Evolutionary conservation across 305 asterid species (phyloP).

Genomic region (Rubia peregrina): DNA sequence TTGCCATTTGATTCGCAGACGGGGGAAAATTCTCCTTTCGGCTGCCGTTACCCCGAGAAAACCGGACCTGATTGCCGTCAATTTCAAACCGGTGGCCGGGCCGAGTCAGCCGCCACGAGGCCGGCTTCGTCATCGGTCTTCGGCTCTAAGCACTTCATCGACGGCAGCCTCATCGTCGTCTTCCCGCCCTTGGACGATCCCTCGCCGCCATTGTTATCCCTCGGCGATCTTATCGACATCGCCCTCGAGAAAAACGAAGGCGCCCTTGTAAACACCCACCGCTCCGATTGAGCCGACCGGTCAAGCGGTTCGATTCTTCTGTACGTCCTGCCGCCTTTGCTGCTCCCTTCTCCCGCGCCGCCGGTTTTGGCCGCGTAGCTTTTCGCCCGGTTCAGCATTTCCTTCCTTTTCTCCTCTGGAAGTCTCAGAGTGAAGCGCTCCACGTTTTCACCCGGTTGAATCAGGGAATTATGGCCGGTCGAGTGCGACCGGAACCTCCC

Average conservation of each 20-base stretch:
- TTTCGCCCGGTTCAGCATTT: constrained; percentile 28
- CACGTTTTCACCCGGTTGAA: constrained; percentile 28
- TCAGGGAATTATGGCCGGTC: constrained; percentile 42
- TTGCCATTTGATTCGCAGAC: no score
- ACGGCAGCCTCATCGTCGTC: constrained; percentile 23
- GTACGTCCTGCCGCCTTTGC: constrained; percentile 20
- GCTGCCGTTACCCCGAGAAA: not conserved
- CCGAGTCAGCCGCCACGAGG: constrained; percentile 23
- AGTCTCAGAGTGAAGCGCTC: constrained; percentile 41
- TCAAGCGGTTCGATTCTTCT: constrained; percentile 20
- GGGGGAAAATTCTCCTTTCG: not conserved
- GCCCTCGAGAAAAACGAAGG: constrained; percentile 27
- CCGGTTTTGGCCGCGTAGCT: constrained; percentile 21
- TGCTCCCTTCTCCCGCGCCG: constrained; percentile 24
- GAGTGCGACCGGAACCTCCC: constrained; percentile 47
- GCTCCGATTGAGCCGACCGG: constrained; percentile 25
- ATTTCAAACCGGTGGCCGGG: constrained; percentile 27
- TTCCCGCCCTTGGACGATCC: constrained; percentile 23
- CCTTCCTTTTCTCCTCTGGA: constrained; percentile 33
- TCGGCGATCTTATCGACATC: constrained; percentile 27
- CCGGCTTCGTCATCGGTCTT: constrained; percentile 27
- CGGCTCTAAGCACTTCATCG: constrained; percentile 35
- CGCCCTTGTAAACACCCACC: constrained; percentile 24
- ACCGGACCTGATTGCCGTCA: not conserved
- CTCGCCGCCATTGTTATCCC: constrained; percentile 17